Evolutionary conservation across 2,329 filamentous ascomycete genomes (phyloP).

Genomic region (Graphilbum sp.): DNA sequence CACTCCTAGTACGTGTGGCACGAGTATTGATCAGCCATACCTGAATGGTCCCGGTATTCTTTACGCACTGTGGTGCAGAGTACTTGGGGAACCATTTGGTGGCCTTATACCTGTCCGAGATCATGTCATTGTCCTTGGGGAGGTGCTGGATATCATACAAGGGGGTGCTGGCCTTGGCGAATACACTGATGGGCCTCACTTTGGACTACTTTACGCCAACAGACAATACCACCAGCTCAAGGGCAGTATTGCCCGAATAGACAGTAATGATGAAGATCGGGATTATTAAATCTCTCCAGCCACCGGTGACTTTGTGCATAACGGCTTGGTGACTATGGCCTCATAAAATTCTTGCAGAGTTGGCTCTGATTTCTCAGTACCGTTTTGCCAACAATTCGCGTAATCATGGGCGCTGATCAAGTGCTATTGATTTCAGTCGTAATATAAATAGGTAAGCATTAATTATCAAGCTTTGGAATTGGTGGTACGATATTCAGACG

Average conservation of each 20-base stretch:
- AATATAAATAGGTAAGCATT: no score
- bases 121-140: slow-evolving; percentile 34
- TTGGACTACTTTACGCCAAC: slow-evolving; percentile 33
- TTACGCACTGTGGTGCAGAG: slow-evolving; percentile 20
- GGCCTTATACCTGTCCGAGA: slow-evolving; percentile 32
- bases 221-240: slow-evolving; percentile 25
- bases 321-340: no score
- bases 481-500: no score
- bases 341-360: no score
- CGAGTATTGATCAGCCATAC: slow-evolving; percentile 11
- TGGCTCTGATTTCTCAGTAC: no score
- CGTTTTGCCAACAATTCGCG: no score
- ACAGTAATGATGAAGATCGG: neutral
- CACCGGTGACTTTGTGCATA: no score
- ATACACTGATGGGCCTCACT: slow-evolving; percentile 14
- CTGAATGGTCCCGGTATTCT: slow-evolving; percentile 35
- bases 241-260: neutral
- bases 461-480: no score
- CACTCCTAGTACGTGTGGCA: slow-evolving; percentile 15
- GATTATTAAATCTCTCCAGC: neutral
- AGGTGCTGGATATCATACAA: slow-evolving; percentile 29
- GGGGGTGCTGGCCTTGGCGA: slow-evolving; percentile 9
- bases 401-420: no score
- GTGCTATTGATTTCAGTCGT: no score
- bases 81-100: slow-evolving; percentile 20